Percentiles rank a stretch among this genome's conserved stretches.
phyloP scores from a whole-genome alignment of 805 yeast species.

The Scheffersomyces coipomensis region DNA sequence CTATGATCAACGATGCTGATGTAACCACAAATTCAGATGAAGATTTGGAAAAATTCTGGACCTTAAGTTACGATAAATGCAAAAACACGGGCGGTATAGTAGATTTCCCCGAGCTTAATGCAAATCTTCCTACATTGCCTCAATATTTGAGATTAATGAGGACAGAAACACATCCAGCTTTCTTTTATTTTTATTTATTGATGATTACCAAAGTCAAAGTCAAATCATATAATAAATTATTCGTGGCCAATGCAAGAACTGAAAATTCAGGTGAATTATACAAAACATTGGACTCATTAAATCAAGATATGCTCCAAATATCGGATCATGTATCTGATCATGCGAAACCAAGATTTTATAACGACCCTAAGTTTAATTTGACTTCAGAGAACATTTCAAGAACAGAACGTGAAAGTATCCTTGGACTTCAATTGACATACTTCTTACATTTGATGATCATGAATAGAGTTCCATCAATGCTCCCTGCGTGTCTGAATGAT shows the following conservation, averaged over 20 bases:
- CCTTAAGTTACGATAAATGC: background rate
- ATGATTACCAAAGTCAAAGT: constrained; percentile 26
- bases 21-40: constrained; percentile 24
- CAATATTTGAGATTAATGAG: background rate
- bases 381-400: background rate
- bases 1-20: constrained; percentile 31
- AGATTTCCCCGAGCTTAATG: background rate
- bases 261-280: constrained; percentile 18
- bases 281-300: constrained; percentile 21
- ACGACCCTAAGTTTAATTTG: constrained; percentile 31
- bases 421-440: constrained; percentile 27
- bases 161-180: constrained; percentile 1
- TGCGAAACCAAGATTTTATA: constrained; percentile 28
- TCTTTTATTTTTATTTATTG: constrained; percentile 4
- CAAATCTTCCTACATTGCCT: background rate
- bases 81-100: too few species aligned
- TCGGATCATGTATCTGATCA: constrained; percentile 15
- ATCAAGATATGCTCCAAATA: constrained; percentile 25
- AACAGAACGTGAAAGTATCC: constrained; percentile 9
- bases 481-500: constrained; percentile 10
- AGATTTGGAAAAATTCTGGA: constrained; percentile 12
- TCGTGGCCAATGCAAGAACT: constrained; percentile 25
- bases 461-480: constrained; percentile 30
- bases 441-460: constrained; percentile 36
- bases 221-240: constrained; percentile 27